Percentiles rank a stretch among this genome's conserved stretches.
Conservation (phyloP, 306 rosid genomes). For the Acacia crassicarpa region DNA sequence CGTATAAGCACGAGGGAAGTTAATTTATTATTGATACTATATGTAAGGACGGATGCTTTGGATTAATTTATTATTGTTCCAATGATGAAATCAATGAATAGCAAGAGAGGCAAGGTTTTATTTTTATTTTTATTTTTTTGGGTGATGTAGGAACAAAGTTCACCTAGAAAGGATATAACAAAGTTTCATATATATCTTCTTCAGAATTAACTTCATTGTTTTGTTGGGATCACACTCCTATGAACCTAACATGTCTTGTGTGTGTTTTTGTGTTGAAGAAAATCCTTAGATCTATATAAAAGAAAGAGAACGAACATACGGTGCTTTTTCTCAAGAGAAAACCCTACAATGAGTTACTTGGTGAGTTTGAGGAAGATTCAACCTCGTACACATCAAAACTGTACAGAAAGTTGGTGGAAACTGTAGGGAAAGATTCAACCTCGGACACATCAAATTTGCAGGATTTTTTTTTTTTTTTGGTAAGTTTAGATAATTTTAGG, state of each 20-base stretch:
- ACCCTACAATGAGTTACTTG: conserved; percentile 22
- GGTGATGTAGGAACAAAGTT: conserved; percentile 35
- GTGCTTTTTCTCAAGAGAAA: not conserved
- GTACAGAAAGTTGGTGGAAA: conserved; percentile 37
- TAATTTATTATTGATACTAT: not conserved
- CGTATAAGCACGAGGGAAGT: conserved; percentile 22
- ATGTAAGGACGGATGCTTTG: conserved; percentile 38
- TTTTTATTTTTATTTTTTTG: not conserved
- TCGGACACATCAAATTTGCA: too few species aligned
- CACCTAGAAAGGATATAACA: conserved; percentile 23
- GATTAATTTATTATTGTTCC: conserved; percentile 38
- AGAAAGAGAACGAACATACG: not conserved
- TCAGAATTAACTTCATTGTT: conserved; percentile 27
- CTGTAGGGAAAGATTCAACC: not conserved
- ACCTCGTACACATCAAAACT: conserved; percentile 53
- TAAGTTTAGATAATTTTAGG: too few species aligned
- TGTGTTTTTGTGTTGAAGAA: not conserved
- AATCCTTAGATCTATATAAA: not conserved
- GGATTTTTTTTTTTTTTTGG: too few species aligned
- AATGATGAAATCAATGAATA: conserved; percentile 47
- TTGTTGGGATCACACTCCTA: conserved; percentile 44
- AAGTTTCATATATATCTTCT: conserved; percentile 18
- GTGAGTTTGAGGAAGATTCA: conserved; percentile 55
- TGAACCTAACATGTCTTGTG: conserved; percentile 52
- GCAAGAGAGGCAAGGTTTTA: conserved; percentile 11